Percentiles rank a stretch among this genome's conserved stretches.
These are phyloP conservation scores for Cyclospora cayetanensis DNA, from an alignment of 169 alveolate species.

Conservation along the genomic window DNA sequence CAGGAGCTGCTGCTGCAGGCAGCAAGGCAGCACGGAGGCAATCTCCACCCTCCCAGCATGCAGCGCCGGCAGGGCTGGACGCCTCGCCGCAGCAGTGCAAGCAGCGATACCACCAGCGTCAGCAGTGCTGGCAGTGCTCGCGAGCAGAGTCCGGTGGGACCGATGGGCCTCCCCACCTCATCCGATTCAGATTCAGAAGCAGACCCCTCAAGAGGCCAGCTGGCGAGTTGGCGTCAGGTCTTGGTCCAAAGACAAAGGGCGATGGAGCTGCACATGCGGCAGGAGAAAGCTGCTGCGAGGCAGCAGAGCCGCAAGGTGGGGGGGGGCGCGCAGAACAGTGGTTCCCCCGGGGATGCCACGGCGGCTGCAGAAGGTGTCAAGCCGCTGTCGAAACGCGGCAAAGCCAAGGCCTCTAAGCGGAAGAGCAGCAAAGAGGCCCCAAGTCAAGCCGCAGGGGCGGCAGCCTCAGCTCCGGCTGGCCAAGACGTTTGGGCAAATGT, in stretches of 20 bases:
- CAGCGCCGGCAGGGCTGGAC: background rate
- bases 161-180: too few species aligned
- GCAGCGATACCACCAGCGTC: background rate
- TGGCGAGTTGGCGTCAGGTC: constrained; percentile 24
- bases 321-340: background rate
- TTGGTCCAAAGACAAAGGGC: constrained; percentile 27
- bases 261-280: constrained; percentile 28
- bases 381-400: background rate
- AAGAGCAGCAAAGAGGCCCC: background rate
- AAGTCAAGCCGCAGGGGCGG: background rate
- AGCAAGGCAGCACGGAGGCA: background rate
- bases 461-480: background rate
- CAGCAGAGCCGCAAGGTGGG: background rate
- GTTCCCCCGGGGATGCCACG: background rate
- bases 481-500: background rate
- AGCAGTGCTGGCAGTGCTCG: background rate
- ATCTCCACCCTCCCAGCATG: background rate
- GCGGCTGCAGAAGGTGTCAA: background rate
- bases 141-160: background rate
- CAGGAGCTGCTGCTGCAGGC: background rate
- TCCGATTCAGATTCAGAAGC: background rate
- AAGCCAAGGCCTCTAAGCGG: background rate
- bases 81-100: background rate
- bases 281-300: background rate
- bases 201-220: background rate